Base-by-base conservation (phyloP, 257 asterid genomes). In the Lycium ferocissimum region DNA sequence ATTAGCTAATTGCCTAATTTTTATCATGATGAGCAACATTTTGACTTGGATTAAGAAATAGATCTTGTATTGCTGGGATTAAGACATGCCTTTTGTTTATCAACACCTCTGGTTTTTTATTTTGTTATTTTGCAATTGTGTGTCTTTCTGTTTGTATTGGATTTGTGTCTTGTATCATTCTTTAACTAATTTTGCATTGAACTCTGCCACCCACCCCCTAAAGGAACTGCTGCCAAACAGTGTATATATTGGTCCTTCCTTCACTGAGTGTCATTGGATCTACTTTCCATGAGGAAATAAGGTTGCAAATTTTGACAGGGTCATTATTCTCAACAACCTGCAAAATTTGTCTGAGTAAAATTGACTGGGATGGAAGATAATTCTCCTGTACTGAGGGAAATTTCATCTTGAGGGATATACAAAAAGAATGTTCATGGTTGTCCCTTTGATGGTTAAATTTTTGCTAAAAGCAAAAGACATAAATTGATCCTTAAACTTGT, bases 11-110 rank as follows among this genome's bases (percentile, higher is more conserved):
- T 75, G 22, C 33, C 33, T 26, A 26, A 26, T n/a, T n/a, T n/a
- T 20, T 20, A 6, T 49, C 61, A 7, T 75, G 61, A 22, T 49
- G 62, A 22, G 81, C 45, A 22, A 22, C 81, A 76, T 76, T 22
- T 51, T 49, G 14, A 76, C 45, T 22, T 22, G 81, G 43, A 76
- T 76, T 76, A n/a, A 49, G 81, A 51, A 49, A 76, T 13, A 75
- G 81, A 49, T 6, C 61, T 76, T 76, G 81, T 76, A 51, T 51
- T 76, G 45, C 20, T 38, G 49, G 22, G 81, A 51, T 76, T 49
- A 51, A 8, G 49, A 37, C 49, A 67, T 35, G 76, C 76, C 22
- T 14, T 35, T 67, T 37, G 47, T 66, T 66, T 6, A 59, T 59
- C 18, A 33, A 12, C 47, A 75, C 15, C 8, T 47, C 1, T 49